These are phyloP conservation scores for Alternaria viburni DNA, from an alignment of 2,329 filamentous ascomycete genomes.

Conservation along the genomic window DNA sequence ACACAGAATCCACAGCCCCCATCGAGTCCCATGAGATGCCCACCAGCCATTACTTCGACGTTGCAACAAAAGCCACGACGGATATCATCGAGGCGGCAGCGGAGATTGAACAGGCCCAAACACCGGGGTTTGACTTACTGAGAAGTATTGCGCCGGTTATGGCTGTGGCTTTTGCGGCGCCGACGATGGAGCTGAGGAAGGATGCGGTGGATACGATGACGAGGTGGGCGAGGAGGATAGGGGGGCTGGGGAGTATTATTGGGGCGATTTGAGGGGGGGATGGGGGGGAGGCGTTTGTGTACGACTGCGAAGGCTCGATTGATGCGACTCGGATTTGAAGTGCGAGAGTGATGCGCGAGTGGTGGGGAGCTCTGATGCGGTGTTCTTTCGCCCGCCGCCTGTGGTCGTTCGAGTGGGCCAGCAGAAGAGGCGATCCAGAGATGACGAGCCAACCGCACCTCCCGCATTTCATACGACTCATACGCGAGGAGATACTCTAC, in stretches of 20 bases:
- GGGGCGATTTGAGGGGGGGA: background rate
- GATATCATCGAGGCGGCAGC: background rate
- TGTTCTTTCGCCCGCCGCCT: background rate
- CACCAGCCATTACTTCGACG: background rate
- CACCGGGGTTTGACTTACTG: background rate
- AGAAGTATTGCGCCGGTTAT: slow-evolving; percentile 25
- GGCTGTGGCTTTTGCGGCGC: slow-evolving; percentile 27
- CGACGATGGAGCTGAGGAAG: slow-evolving; percentile 17
- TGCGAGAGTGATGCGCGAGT: background rate
- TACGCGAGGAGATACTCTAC: too few relatives aligned
- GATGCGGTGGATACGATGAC: slow-evolving; percentile 28
- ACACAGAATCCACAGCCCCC: background rate
- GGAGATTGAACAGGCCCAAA: background rate
- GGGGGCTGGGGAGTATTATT: background rate
- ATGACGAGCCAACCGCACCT: too few relatives aligned
- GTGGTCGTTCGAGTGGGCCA: too few relatives aligned
- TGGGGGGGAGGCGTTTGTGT: background rate
- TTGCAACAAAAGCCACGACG: background rate
- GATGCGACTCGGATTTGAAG: too few relatives aligned
- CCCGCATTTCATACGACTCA: too few relatives aligned
- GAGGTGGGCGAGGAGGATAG: slow-evolving; percentile 30
- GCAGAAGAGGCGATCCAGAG: too few relatives aligned
- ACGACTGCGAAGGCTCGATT: background rate
- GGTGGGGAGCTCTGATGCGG: background rate
- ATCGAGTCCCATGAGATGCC: slow-evolving; percentile 9